Evolutionary conservation across 345 rosid genomes (phyloP).

Genomic region (Hypericum perforatum): DNA sequence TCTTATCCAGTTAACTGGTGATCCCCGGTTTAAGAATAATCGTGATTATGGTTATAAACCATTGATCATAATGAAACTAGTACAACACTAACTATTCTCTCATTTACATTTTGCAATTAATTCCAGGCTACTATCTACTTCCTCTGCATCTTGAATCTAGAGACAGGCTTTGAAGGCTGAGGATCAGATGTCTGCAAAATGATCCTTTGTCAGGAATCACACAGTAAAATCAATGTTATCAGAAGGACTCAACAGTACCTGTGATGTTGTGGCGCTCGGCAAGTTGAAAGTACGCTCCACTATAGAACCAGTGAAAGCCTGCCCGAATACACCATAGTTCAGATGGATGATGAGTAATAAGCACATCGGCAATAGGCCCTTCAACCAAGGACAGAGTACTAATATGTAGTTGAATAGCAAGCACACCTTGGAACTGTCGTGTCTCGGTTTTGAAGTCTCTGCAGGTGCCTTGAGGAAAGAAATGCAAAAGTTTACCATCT

Average conservation of each 20-base stretch:
- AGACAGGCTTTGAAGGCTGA: constrained; percentile 60
- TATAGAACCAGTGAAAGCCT: constrained; percentile 76
- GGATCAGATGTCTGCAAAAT: constrained; percentile 35
- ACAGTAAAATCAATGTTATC: background rate
- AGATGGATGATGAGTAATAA: too few relatives aligned
- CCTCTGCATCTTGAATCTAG: constrained; percentile 76
- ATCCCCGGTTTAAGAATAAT: too few relatives aligned
- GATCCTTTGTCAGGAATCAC: constrained; percentile 1
- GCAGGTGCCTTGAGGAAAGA: constrained; percentile 23
- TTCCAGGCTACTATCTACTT: constrained; percentile 22
- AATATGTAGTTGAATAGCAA: background rate
- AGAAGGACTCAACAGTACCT: constrained; percentile 28
- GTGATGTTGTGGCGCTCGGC: constrained; percentile 22
- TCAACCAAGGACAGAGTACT: background rate
- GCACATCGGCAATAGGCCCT: too few relatives aligned
- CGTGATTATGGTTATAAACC: too few relatives aligned
- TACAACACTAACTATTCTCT: background rate
- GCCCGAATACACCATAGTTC: constrained; percentile 2
- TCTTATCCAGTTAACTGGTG: too few relatives aligned
- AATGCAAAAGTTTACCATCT: background rate
- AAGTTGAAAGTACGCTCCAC: constrained; percentile 43
- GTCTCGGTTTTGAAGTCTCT: constrained; percentile 23
- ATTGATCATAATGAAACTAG: too few relatives aligned
- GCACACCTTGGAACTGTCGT: constrained; percentile 41
- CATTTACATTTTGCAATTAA: background rate